Evolutionary conservation across 345 rosid species (phyloP).

Genomic region (Gossypium mustelinum): DNA sequence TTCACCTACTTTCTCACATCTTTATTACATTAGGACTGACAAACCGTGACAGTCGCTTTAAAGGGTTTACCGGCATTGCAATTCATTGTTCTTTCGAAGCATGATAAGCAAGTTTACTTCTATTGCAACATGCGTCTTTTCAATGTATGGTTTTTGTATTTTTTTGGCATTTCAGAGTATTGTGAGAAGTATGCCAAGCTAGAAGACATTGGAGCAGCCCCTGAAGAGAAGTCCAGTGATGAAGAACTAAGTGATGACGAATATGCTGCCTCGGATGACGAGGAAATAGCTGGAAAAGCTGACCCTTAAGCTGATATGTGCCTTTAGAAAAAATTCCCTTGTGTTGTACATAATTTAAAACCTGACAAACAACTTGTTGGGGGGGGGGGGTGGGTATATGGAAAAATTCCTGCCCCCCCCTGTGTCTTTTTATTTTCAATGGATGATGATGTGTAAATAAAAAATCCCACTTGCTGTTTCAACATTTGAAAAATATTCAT

Average conservation of each 20-base stretch:
- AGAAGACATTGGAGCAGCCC: constrained; percentile 50
- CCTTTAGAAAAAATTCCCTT: constrained; percentile 7
- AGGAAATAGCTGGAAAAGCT: constrained; percentile 73
- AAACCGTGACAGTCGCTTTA: no score
- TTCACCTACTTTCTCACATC: background rate
- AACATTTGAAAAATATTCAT: constrained; percentile 25
- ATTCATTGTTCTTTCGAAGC: background rate
- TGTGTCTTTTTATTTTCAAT: constrained; percentile 25
- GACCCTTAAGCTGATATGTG: constrained; percentile 44
- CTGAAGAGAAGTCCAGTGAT: constrained; percentile 72
- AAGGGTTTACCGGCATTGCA: background rate
- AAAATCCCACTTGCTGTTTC: constrained; percentile 18
- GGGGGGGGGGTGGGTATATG: constrained; percentile 30
- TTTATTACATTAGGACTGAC: background rate
- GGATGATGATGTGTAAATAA: constrained; percentile 42
- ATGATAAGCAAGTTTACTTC: background rate
- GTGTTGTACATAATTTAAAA: constrained; percentile 40
- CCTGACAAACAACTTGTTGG: constrained; percentile 26
- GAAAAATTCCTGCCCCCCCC: constrained; percentile 26
- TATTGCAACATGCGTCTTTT: background rate
- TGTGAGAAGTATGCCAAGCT: constrained; percentile 86
- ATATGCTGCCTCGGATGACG: constrained; percentile 53
- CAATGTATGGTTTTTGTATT: background rate
- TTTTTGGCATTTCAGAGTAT: constrained; percentile 41
- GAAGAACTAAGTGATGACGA: constrained; percentile 89